Conservation (phyloP, 345 rosid species). For the Boechera divaricarpa region DNA sequence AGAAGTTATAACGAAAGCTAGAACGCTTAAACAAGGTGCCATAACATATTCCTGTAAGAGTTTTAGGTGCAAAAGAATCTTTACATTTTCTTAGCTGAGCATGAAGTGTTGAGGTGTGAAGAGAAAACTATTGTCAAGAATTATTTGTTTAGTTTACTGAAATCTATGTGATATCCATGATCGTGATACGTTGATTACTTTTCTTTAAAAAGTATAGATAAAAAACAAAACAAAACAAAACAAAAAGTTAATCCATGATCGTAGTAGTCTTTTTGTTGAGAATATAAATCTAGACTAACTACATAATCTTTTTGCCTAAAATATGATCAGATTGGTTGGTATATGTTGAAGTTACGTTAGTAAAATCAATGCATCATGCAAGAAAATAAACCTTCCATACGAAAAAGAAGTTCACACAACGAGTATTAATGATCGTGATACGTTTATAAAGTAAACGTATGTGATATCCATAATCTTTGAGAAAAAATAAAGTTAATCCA, state of each 20-base stretch:
- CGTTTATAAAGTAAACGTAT: no score
- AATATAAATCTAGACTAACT: slow-evolving; percentile 6
- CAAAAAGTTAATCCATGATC: not conserved
- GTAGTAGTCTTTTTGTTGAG: slow-evolving; percentile 11
- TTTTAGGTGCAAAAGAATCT: not conserved
- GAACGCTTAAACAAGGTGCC: no score
- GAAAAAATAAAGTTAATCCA: not conserved
- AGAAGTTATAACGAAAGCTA: not conserved
- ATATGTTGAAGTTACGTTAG: not conserved
- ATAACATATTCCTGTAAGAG: not conserved
- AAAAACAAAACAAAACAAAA: not conserved
- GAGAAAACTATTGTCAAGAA: not conserved
- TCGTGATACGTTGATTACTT: not conserved
- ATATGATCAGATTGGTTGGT: slow-evolving; percentile 14
- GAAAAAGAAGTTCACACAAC: slow-evolving; percentile 37
- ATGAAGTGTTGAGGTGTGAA: not conserved
- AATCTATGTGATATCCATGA: not conserved
- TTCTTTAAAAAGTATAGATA: not conserved
- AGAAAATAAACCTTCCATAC: not conserved
- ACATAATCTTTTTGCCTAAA: not conserved
- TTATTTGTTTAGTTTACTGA: not conserved
- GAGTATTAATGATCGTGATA: not conserved
- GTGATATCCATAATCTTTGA: no score
- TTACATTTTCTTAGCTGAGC: not conserved
- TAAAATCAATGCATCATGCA: slow-evolving; percentile 18